Conservation (phyloP, 2,329 filamentous ascomycete genomes). For the Nemania diffusa region DNA sequence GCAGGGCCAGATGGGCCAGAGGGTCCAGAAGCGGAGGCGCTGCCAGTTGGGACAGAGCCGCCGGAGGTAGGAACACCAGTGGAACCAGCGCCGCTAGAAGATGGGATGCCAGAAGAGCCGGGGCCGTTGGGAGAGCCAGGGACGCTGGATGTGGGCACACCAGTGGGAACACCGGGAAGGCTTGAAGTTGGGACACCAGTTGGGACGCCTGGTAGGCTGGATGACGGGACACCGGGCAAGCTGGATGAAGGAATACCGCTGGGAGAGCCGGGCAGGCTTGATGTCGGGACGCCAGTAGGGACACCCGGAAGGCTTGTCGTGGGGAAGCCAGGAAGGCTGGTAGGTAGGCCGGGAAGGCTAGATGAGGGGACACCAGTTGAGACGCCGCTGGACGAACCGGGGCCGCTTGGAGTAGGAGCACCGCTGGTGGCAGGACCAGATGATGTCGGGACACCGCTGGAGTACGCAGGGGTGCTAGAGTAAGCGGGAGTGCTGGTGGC, state of each 20-base stretch:
- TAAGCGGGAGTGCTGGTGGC: conserved; percentile 3
- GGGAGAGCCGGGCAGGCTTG: not conserved
- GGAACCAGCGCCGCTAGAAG: conserved; percentile 15
- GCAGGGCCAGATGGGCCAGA: conserved; percentile 6
- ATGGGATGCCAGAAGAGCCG: not conserved
- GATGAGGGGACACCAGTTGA: conserved; percentile 26
- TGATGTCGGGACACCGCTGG: not conserved
- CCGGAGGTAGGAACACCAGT: conserved; percentile 22
- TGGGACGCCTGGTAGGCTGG: not conserved
- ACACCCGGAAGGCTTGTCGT: not conserved
- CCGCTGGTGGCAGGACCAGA: not conserved
- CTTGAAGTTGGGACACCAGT: conserved; percentile 24
- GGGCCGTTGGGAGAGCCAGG: not conserved
- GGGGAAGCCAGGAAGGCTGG: not conserved
- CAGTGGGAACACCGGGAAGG: not conserved
- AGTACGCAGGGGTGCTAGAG: conserved; percentile 4
- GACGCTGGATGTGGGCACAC: conserved; percentile 15
- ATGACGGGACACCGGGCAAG: not conserved
- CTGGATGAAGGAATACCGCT: conserved; percentile 11
- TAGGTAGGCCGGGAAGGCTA: too few species aligned
- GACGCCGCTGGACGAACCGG: conserved; percentile 15
- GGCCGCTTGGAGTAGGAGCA: not conserved
- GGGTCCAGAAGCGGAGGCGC: conserved; percentile 3
- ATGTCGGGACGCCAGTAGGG: conserved; percentile 4
- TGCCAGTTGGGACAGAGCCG: conserved; percentile 21